Evolutionary conservation across 2,329 filamentous ascomycete species (phyloP).

Genomic region (Mycosphaerella sp.): DNA sequence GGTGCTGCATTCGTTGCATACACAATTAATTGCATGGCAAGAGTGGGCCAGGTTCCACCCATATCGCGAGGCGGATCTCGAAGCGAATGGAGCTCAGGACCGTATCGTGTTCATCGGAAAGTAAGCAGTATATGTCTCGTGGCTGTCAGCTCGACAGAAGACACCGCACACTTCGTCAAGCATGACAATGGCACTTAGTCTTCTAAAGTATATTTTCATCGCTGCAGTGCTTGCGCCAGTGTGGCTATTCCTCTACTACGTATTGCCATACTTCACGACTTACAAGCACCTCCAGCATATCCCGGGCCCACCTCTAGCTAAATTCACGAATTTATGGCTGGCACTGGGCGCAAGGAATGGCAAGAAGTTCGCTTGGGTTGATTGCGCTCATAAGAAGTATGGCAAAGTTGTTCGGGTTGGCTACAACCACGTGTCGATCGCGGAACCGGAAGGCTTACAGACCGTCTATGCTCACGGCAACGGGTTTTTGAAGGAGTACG

Average conservation of each 20-base stretch:
- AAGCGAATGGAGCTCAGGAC: neutral
- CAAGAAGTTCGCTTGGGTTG: constrained; percentile 23
- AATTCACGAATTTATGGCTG: constrained; percentile 24
- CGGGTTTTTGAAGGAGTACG: constrained; percentile 32
- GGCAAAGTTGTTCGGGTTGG: constrained; percentile 20
- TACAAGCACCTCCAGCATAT: constrained; percentile 19
- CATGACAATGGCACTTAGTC: constrained; percentile 1
- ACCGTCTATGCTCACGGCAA: constrained; percentile 32
- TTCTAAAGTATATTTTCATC: constrained; percentile 14
- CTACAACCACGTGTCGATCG: constrained; percentile 24
- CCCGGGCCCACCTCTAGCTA: constrained; percentile 22
- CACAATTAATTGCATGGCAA: neutral
- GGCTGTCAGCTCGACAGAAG: neutral
- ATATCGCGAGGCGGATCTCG: neutral
- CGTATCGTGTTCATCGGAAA: neutral
- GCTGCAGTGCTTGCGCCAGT: constrained; percentile 10
- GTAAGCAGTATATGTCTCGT: constrained; percentile 10
- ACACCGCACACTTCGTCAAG: neutral
- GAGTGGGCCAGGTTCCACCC: constrained; percentile 2
- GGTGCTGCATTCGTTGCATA: neutral
- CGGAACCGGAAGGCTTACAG: constrained; percentile 23
- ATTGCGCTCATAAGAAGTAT: constrained; percentile 20
- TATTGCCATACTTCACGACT: constrained; percentile 23
- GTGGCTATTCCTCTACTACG: constrained; percentile 18
- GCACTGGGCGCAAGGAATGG: constrained; percentile 19